Percentiles rank a stretch among this genome's conserved stretches.
Conservation (phyloP, 176 grass and related monocot genomes). For the Metroxylon sagu region DNA sequence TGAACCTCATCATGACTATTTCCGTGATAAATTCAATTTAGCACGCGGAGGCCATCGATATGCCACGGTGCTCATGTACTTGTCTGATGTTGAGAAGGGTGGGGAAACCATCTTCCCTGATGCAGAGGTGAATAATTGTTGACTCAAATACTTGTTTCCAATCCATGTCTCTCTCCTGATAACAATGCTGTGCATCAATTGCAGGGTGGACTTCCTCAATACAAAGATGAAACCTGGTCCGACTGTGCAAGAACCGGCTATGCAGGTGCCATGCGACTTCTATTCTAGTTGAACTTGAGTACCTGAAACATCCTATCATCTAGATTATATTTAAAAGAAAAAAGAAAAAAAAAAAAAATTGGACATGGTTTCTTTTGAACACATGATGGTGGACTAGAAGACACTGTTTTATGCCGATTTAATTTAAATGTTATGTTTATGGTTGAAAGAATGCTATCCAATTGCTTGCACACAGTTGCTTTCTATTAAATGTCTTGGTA, state of each 20-base stretch:
- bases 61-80: no score
- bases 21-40: no score
- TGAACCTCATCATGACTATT: no score
- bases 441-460: no score
- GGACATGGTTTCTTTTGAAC: no score
- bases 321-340: background rate
- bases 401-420: no score
- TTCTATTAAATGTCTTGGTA: no score
- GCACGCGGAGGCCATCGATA: no score
- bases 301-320: background rate
- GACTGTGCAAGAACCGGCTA: slow-evolving; percentile 33
- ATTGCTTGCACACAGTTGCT: no score
- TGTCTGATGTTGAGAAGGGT: background rate
- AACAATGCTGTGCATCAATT: background rate
- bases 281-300: background rate
- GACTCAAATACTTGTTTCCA: background rate
- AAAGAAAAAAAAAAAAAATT: no score
- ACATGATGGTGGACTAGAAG: no score
- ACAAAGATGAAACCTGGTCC: slow-evolving; percentile 40
- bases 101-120: slow-evolving; percentile 29
- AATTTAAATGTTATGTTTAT: no score
- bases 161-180: background rate
- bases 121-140: slow-evolving; percentile 17
- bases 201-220: slow-evolving; percentile 20
- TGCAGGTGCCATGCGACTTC: slow-evolving; percentile 25